phyloP scores from a whole-genome alignment of 164 flowering plant genomes.

The Berberis thunbergii region DNA sequence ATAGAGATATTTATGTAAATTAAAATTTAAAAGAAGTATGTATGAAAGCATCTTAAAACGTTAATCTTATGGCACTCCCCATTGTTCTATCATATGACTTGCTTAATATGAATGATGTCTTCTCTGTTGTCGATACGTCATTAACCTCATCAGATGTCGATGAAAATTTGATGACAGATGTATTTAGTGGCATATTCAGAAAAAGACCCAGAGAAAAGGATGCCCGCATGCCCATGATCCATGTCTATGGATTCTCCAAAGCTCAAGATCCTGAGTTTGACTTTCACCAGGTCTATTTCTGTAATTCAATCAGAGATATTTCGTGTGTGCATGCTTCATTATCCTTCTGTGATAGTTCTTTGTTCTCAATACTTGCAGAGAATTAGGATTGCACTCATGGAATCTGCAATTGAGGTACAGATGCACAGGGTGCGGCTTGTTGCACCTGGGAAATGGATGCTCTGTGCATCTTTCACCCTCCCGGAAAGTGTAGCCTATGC shows the following conservation, averaged over 20 bases:
- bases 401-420: slow-evolving; percentile 57
- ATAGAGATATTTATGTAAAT: too few relatives aligned
- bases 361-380: slow-evolving; percentile 36
- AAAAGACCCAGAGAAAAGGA: slow-evolving; percentile 19
- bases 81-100: too few relatives aligned
- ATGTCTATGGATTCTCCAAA: slow-evolving; percentile 92
- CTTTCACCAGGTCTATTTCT: slow-evolving; percentile 56
- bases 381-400: slow-evolving; percentile 57
- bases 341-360: neutral
- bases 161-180: slow-evolving; percentile 37
- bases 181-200: slow-evolving; percentile 61
- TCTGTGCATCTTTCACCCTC: slow-evolving; percentile 80
- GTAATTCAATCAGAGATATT: neutral
- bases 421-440: slow-evolving; percentile 81
- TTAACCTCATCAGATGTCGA: neutral
- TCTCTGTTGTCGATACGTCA: too few relatives aligned
- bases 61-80: too few relatives aligned
- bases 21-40: too few relatives aligned
- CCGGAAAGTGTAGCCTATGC: slow-evolving; percentile 63
- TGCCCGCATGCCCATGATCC: slow-evolving; percentile 54
- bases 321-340: neutral
- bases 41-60: too few relatives aligned
- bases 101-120: too few relatives aligned
- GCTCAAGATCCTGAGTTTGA: slow-evolving; percentile 88
- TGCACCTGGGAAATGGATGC: slow-evolving; percentile 96